phyloP scores from a whole-genome alignment of 1,139 yeast species.

The Meyerozyma athensensis region DNA sequence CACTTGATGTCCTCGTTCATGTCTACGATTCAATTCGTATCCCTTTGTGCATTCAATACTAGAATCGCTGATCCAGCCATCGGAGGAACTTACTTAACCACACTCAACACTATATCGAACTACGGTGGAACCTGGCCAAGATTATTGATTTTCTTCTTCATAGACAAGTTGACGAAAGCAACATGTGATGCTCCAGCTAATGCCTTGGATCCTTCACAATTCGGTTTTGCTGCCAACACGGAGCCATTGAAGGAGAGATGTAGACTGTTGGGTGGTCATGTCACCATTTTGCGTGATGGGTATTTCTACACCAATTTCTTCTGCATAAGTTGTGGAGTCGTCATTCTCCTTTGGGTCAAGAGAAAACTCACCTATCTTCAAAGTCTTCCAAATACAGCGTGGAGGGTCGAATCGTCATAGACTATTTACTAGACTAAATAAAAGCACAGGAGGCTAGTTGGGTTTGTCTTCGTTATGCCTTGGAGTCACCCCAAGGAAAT shows the following conservation, averaged over 20 bases:
- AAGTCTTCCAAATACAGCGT: slow-evolving; percentile 57
- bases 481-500: slow-evolving; percentile 21
- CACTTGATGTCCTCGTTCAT: slow-evolving; percentile 85
- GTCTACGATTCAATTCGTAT: slow-evolving; percentile 93
- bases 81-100: slow-evolving; percentile 98
- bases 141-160: slow-evolving; percentile 66
- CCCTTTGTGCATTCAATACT: slow-evolving; percentile 91
- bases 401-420: slow-evolving; percentile 48
- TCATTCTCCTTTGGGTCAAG: slow-evolving; percentile 66
- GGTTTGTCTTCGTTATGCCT: no score
- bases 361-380: slow-evolving; percentile 56
- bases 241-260: slow-evolving; percentile 44
- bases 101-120: slow-evolving; percentile 85
- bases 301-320: slow-evolving; percentile 72
- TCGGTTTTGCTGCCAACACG: slow-evolving; percentile 8
- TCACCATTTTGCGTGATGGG: slow-evolving; percentile 65
- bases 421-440: not conserved
- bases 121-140: slow-evolving; percentile 99
- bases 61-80: slow-evolving; percentile 91
- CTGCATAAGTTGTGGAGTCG: slow-evolving; percentile 66
- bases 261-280: slow-evolving; percentile 48
- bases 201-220: slow-evolving; percentile 4
- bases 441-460: not conserved
- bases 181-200: slow-evolving; percentile 37
- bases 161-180: slow-evolving; percentile 71